Evolutionary conservation across 768 basidiomycete genomes (phyloP), one percentile per base, ranked within the genome.

Genomic region (Calocybe indica): DNA sequence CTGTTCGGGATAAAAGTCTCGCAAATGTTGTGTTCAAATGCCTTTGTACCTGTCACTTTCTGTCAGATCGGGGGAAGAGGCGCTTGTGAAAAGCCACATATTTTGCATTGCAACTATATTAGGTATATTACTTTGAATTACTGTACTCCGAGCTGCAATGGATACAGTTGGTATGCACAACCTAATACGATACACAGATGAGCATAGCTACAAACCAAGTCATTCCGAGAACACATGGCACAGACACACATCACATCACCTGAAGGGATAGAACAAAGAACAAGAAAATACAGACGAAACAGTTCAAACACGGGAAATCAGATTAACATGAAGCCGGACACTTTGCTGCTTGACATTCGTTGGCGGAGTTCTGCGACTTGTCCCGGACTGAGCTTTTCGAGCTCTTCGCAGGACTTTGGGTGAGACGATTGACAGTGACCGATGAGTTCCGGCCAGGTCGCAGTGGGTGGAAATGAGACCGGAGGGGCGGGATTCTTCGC

Each of bases 321-420:
- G 22, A 39, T 52, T 31, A 52, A 14, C 33, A 33, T 37, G 10
- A 52, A 52, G 14, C 50, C 50, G 13, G 39, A 31, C 15, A 50
- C 34, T 37, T 48, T 51, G 22, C 51, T 53, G 13, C 57, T 52
- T 49, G 45, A 12, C 54, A 61, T 40, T 10, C 58, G 51, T 37
- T 62, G 63, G 8, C 52, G 38, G 48, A 61, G 58, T 53, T 71
- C 69, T 12, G 62, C 60, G 11, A 71, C 57, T 56, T 68, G 66
- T 35, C 54, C 56, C 1, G 63, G 58, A 7, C 55, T 56, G 42
- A 68, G 48, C 51, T 52, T 58, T 40, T 64, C 64, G 14, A 71
- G 48, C 38, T 63, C 66, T 30, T 56, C 55, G 37, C 65, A 68
- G 6, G 52, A 56, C 13, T 62, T 59, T 5, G 63, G 55, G 43